Conservation (phyloP, 306 rosid species). For the Quercus dentata region DNA sequence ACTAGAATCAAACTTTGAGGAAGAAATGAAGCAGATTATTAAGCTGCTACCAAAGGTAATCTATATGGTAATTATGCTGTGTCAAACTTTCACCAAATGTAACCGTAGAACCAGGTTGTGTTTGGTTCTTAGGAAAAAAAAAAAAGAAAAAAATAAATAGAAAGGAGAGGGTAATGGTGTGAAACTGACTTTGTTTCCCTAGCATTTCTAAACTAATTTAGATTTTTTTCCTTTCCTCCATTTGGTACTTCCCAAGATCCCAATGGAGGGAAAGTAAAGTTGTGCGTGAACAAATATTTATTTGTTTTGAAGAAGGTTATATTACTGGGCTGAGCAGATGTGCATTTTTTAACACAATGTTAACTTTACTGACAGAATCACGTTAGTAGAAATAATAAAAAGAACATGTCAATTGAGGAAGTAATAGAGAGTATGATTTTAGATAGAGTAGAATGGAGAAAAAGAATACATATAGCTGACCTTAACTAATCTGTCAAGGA, state of each 20-base stretch:
- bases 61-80: neutral
- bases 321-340: neutral
- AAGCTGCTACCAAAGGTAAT: slow-evolving; percentile 81
- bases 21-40: slow-evolving; percentile 92
- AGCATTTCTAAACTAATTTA: neutral
- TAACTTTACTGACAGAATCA: neutral
- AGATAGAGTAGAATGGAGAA: too few relatives aligned
- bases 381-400: too few relatives aligned
- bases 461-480: too few relatives aligned
- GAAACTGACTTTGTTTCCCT: neutral
- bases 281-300: neutral
- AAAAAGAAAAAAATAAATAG: neutral
- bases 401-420: too few relatives aligned
- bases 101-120: neutral
- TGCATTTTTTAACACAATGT: neutral
- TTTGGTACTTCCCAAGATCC: neutral
- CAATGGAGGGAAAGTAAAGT: neutral
- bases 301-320: neutral
- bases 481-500: too few relatives aligned
- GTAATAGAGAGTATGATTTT: too few relatives aligned
- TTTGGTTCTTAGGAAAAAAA: neutral
- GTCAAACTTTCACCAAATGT: neutral
- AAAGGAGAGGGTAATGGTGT: neutral
- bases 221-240: neutral
- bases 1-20: slow-evolving; percentile 94